Conservation (phyloP, 1,139 yeast genomes). For the Geotrichum carabidarum region DNA sequence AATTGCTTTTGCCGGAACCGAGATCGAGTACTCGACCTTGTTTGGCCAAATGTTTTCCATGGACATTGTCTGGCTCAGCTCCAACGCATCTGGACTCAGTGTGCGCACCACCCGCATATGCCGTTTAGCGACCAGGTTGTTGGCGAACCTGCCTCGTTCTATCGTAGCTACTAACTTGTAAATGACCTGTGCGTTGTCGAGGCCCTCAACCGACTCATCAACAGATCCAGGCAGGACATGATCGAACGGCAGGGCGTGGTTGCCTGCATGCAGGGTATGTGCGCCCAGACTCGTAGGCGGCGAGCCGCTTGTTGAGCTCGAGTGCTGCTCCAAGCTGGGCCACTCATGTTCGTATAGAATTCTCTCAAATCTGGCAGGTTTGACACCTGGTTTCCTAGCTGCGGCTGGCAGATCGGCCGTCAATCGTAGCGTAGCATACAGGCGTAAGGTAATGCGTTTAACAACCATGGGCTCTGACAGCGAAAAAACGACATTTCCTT, state of each 20-base stretch:
- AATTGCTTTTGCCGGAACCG: slow-evolving; percentile 80
- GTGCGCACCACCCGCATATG: slow-evolving; percentile 84
- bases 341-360: slow-evolving; percentile 69
- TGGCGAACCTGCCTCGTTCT: slow-evolving; percentile 75
- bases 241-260: slow-evolving; percentile 86
- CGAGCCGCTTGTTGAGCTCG: slow-evolving; percentile 1
- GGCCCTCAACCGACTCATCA: slow-evolving; percentile 86
- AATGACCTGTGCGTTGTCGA: slow-evolving; percentile 73
- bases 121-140: slow-evolving; percentile 59
- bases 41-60: slow-evolving; percentile 96
- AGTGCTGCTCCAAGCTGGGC: slow-evolving; percentile 56
- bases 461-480: slow-evolving; percentile 71
- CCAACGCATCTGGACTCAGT: slow-evolving; percentile 79
- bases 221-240: slow-evolving; percentile 77
- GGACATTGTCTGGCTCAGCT: slow-evolving; percentile 83
- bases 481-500: slow-evolving; percentile 75
- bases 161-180: slow-evolving; percentile 74
- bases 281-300: slow-evolving; percentile 16
- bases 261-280: slow-evolving; percentile 54
- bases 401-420: slow-evolving; percentile 31
- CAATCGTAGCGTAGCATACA: slow-evolving; percentile 60
- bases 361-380: slow-evolving; percentile 57
- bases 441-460: slow-evolving; percentile 54
- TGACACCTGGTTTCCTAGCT: slow-evolving; percentile 44
- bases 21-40: slow-evolving; percentile 83